phyloP scores from a whole-genome alignment of 805 yeast species.

The Kodamaea kaohsiungensis region DNA sequence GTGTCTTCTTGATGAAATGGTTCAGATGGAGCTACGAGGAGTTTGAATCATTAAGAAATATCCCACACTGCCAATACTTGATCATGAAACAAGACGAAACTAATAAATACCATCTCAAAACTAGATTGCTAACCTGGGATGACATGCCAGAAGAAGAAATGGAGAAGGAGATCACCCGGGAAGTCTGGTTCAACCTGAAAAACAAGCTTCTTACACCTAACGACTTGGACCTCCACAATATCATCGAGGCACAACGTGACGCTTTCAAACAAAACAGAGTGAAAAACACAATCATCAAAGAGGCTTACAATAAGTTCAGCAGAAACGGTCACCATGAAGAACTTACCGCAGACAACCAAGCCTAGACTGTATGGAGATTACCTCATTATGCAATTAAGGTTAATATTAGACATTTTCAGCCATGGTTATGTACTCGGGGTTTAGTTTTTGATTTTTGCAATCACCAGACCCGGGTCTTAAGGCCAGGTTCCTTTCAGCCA shows the following conservation, averaged over 20 bases:
- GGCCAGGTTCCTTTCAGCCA: not conserved
- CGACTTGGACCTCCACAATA: conserved; percentile 40
- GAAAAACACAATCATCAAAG: conserved; percentile 45
- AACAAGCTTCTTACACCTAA: conserved; percentile 32
- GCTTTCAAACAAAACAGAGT: conserved; percentile 39
- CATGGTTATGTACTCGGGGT: not conserved
- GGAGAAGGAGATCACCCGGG: conserved; percentile 37
- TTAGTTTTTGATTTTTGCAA: not conserved
- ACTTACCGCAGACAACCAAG: not conserved
- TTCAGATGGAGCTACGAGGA: conserved; percentile 89
- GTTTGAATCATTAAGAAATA: conserved; percentile 79
- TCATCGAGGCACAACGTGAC: conserved; percentile 38
- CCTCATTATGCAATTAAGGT: not conserved
- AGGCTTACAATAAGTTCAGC: conserved; percentile 29
- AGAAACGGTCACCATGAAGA: not conserved
- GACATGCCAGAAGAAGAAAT: conserved; percentile 48
- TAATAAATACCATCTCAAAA: conserved; percentile 56
- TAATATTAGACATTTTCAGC: too few relatives aligned
- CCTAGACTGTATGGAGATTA: not conserved
- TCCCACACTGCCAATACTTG: conserved; percentile 82
- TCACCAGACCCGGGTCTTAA: not conserved
- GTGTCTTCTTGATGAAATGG: conserved; percentile 94
- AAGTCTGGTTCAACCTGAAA: conserved; percentile 38
- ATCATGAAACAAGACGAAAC: conserved; percentile 66
- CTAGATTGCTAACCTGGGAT: conserved; percentile 72